Percentiles rank a stretch among this genome's conserved stretches.
phyloP scores from a whole-genome alignment of 2,329 filamentous ascomycete genomes.

The Trichophyton simii region DNA sequence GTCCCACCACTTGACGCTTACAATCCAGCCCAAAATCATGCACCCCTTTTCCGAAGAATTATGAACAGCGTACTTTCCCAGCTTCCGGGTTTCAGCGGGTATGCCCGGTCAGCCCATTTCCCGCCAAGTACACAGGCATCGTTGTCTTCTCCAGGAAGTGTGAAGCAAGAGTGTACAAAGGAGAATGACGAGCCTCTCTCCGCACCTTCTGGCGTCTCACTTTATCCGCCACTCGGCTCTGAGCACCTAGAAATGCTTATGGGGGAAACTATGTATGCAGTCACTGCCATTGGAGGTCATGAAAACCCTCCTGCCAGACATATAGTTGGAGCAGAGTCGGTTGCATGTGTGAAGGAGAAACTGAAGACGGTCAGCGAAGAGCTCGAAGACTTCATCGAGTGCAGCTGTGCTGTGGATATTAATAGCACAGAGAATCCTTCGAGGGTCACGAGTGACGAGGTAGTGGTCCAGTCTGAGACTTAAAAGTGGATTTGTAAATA shows the following conservation, averaged over 20 bases:
- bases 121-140: conserved; percentile 4
- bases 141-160: not conserved
- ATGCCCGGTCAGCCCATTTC: conserved; percentile 16
- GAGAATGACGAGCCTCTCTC: conserved; percentile 22
- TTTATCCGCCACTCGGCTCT: conserved; percentile 62
- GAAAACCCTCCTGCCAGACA: conserved; percentile 91
- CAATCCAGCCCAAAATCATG: conserved; percentile 56
- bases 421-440: conserved; percentile 21
- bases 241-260: conserved; percentile 61
- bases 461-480: not conserved
- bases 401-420: conserved; percentile 67
- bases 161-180: conserved; percentile 10
- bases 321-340: conserved; percentile 83
- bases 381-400: conserved; percentile 87
- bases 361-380: conserved; percentile 93
- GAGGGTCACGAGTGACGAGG: conserved; percentile 10
- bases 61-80: conserved; percentile 66
- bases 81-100: conserved; percentile 50
- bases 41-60: conserved; percentile 72
- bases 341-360: conserved; percentile 84
- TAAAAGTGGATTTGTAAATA: not conserved
- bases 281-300: conserved; percentile 85
- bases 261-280: conserved; percentile 77
- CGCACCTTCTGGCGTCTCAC: conserved; percentile 42
- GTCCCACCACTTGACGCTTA: conserved; percentile 64